Percentiles rank a stretch among this genome's conserved stretches.
Evolutionary conservation across 202 grass and related monocot species (phyloP).

Genomic region (Digitaria exilis): DNA sequence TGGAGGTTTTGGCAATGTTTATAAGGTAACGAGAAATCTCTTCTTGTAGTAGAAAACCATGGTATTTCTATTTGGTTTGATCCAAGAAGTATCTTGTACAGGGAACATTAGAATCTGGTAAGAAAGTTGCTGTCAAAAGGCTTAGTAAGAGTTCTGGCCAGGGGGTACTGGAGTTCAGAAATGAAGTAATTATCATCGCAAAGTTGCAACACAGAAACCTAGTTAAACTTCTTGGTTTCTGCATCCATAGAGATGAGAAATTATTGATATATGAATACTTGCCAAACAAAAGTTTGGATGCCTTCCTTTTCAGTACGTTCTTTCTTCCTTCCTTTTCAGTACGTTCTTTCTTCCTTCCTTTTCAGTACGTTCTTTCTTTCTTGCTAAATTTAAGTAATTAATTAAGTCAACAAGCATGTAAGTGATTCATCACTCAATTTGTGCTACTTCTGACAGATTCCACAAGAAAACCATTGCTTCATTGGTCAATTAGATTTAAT

Average conservation of each 20-base stretch:
- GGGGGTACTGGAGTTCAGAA: slow-evolving; percentile 16
- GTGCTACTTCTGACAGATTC: slow-evolving; percentile 18
- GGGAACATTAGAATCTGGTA: slow-evolving; percentile 13
- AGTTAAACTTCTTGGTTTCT: slow-evolving; percentile 28
- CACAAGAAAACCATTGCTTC: slow-evolving; percentile 34
- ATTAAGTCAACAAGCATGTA: neutral
- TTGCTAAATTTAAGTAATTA: neutral
- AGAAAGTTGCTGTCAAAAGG: slow-evolving; percentile 1
- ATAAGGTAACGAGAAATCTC: neutral
- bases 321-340: neutral
- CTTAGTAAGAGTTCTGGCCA: slow-evolving; percentile 26
- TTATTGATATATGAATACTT: slow-evolving; percentile 23
- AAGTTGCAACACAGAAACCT: slow-evolving; percentile 28
- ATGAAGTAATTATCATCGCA: slow-evolving; percentile 16
- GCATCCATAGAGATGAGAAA: slow-evolving; percentile 16
- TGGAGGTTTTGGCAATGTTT: slow-evolving; percentile 17
- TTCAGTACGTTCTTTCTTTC: neutral
- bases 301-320: slow-evolving; percentile 10
- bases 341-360: neutral
- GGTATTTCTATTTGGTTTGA: neutral
- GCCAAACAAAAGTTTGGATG: slow-evolving; percentile 25
- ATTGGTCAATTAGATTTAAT: slow-evolving; percentile 46
- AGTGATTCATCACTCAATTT: neutral
- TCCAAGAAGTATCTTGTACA: neutral
- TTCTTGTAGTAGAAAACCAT: neutral